Evolutionary conservation across 2,329 filamentous ascomycete genomes (phyloP).

Genomic region (Epichloe sylvatica): DNA sequence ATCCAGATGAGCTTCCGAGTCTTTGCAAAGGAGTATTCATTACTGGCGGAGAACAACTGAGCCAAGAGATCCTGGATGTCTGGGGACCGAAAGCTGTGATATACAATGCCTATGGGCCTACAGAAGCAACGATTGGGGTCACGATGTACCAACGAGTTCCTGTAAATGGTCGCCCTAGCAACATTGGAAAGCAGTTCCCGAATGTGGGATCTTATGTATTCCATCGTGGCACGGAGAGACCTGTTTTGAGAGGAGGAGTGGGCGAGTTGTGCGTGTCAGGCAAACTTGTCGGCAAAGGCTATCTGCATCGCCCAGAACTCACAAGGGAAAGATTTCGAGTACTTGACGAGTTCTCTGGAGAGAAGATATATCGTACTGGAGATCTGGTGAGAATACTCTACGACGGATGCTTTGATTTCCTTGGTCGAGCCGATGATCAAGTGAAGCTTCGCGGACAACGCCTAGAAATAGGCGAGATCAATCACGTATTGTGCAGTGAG

Average conservation of each 20-base stretch:
- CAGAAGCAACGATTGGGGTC: slow-evolving; percentile 83
- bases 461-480: slow-evolving; percentile 83
- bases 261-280: slow-evolving; percentile 85
- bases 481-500: slow-evolving; percentile 58
- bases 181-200: slow-evolving; percentile 75
- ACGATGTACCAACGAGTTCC: slow-evolving; percentile 82
- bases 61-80: slow-evolving; percentile 73
- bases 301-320: slow-evolving; percentile 66
- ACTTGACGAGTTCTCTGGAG: slow-evolving; percentile 34
- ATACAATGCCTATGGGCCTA: slow-evolving; percentile 87
- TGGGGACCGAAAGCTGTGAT: slow-evolving; percentile 74
- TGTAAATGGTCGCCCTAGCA: slow-evolving; percentile 62
- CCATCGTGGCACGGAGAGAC: slow-evolving; percentile 50
- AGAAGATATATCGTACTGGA: slow-evolving; percentile 71
- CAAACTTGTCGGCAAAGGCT: slow-evolving; percentile 76
- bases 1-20: slow-evolving; percentile 67
- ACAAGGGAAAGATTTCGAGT: slow-evolving; percentile 63
- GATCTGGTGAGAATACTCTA: slow-evolving; percentile 72
- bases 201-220: slow-evolving; percentile 81
- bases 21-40: slow-evolving; percentile 80
- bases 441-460: slow-evolving; percentile 83
- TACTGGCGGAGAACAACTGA: slow-evolving; percentile 77
- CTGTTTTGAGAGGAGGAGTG: slow-evolving; percentile 63
- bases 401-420: slow-evolving; percentile 73
- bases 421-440: slow-evolving; percentile 80